These are phyloP conservation scores for Xylaria intraflava DNA, from an alignment of 495 filamentous ascomycete species.

Conservation along the genomic window DNA sequence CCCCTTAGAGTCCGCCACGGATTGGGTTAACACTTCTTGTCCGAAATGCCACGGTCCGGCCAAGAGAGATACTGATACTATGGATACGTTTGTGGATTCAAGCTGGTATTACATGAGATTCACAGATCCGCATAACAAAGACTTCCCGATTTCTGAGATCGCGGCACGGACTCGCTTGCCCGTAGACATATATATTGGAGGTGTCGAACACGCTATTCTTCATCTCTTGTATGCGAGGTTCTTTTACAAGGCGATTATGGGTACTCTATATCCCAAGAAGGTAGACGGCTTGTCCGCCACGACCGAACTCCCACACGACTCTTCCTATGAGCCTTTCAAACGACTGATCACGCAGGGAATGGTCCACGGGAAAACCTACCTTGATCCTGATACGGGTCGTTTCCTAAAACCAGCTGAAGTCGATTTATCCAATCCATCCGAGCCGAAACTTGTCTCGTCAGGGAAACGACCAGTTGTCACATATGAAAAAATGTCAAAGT, in stretches of 20 bases:
- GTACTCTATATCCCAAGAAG: slow-evolving; percentile 30
- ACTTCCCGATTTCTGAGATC: slow-evolving; percentile 52
- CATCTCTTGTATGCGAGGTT: slow-evolving; percentile 90
- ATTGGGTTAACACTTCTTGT: slow-evolving; percentile 71
- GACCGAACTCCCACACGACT: background rate
- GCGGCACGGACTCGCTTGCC: slow-evolving; percentile 52
- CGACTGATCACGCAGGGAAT: slow-evolving; percentile 80
- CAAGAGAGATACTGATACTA: slow-evolving; percentile 83
- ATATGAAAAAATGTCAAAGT: slow-evolving; percentile 95
- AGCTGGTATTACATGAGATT: slow-evolving; percentile 90
- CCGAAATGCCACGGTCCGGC: slow-evolving; percentile 65
- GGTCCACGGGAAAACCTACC: slow-evolving; percentile 83
- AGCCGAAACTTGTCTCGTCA: slow-evolving; percentile 55
- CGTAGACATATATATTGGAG: slow-evolving; percentile 81
- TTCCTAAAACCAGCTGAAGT: slow-evolving; percentile 77
- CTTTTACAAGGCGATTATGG: slow-evolving; percentile 76
- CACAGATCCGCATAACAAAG: slow-evolving; percentile 58
- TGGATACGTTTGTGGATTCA: slow-evolving; percentile 93
- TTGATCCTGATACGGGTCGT: slow-evolving; percentile 63
- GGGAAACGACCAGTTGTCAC: slow-evolving; percentile 51
- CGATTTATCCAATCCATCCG: slow-evolving; percentile 50
- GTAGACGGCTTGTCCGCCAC: slow-evolving; percentile 32
- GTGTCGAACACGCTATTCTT: slow-evolving; percentile 83
- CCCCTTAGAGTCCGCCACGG: slow-evolving; percentile 60
- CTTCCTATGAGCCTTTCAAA: slow-evolving; percentile 69